A percentile compares a stretch with the other conserved stretches of the same genome.
Conservation (phyloP, 257 asterid species). For the Ilex asprella region DNA sequence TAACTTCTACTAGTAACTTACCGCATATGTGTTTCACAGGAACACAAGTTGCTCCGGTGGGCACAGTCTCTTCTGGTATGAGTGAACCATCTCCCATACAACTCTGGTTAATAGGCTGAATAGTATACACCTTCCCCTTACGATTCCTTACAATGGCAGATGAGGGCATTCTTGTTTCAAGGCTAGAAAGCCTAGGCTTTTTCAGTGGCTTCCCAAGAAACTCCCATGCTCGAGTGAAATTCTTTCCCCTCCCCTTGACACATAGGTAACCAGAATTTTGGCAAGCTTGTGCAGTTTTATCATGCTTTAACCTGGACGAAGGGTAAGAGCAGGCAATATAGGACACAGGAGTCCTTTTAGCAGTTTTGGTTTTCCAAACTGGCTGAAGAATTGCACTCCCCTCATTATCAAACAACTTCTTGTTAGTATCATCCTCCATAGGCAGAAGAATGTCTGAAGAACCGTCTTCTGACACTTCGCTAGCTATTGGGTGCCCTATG, state of each 20-base stretch:
- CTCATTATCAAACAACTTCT: constrained; percentile 7
- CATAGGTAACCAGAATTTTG: not conserved
- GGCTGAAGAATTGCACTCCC: constrained; percentile 19
- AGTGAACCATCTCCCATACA: not conserved
- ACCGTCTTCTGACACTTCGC: constrained; percentile 22
- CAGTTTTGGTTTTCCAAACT: constrained; percentile 58
- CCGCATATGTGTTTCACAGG: constrained; percentile 44
- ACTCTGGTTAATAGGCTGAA: not conserved
- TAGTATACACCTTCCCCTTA: not conserved
- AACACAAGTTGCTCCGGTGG: constrained; percentile 31
- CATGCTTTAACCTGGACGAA: constrained; percentile 14
- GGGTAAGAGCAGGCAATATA: constrained; percentile 23
- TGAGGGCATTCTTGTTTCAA: not conserved
- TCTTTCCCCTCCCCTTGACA: constrained; percentile 5
- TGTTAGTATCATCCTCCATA: constrained; percentile 5
- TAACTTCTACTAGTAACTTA: constrained; percentile 35
- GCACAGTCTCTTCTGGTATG: constrained; percentile 9
- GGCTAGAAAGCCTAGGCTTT: constrained; percentile 12
- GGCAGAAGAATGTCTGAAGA: constrained; percentile 12
- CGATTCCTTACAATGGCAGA: not conserved
- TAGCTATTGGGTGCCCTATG: constrained; percentile 50
- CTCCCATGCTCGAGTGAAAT: constrained; percentile 11
- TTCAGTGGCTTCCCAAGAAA: constrained; percentile 8
- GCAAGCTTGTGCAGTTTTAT: constrained; percentile 8
- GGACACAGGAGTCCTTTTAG: constrained; percentile 51